A percentile compares a stretch with the other conserved stretches of the same genome.
phyloP scores from a whole-genome alignment of 441 rosid genomes.

The Pelargonium fulgidum region DNA sequence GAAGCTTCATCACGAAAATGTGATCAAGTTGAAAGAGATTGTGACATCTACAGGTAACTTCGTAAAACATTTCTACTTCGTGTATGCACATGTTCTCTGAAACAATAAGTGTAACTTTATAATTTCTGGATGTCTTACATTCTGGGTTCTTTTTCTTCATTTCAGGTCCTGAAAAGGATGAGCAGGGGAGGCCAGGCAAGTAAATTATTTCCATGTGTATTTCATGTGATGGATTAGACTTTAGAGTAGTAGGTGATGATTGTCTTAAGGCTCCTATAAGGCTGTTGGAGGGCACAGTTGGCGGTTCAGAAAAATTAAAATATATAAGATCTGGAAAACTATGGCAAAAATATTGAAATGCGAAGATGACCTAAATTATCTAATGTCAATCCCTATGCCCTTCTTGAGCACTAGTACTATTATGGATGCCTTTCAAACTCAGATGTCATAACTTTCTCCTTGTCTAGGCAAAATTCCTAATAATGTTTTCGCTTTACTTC shows the following conservation, averaged over 20 bases:
- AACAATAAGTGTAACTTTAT: neutral
- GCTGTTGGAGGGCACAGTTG: neutral
- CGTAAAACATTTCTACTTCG: neutral
- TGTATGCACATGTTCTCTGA: neutral
- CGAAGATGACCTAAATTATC: neutral
- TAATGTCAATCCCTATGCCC: neutral
- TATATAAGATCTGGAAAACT: neutral
- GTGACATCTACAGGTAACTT: constrained; percentile 35
- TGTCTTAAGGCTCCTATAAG: neutral
- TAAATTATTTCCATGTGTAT: constrained; percentile 7
- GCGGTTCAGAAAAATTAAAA: neutral
- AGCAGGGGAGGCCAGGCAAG: constrained; percentile 72
- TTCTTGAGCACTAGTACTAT: neutral
- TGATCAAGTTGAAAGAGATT: constrained; percentile 86
- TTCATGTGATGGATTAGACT: neutral
- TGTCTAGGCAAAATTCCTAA: neutral
- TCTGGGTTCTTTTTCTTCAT: neutral
- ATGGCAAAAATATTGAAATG: neutral
- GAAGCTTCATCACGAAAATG: constrained; percentile 85
- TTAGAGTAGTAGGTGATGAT: neutral
- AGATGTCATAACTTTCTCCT: neutral
- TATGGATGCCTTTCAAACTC: neutral
- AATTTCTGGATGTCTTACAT: no score
- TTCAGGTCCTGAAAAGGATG: constrained; percentile 81
- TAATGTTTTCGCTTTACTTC: neutral